Evolutionary conservation across 192 early-diverging fungal genomes (phyloP), one percentile per base, ranked within the genome.

Genomic region (Neocallimastix lanati): DNA sequence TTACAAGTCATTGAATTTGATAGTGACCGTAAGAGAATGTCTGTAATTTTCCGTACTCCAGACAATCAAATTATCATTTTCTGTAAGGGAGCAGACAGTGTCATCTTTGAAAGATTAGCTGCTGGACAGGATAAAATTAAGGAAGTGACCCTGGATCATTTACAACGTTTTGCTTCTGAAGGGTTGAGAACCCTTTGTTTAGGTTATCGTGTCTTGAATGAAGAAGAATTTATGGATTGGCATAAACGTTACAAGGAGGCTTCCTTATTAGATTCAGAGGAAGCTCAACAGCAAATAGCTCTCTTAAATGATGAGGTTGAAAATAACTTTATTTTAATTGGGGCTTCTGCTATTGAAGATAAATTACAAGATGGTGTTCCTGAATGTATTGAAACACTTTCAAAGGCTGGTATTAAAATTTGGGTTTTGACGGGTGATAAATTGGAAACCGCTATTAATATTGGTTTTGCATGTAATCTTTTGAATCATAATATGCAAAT

Each of bases 341-440:
- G 97, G 1, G 96, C 95, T 0, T 96, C 97, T 0, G 97, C 94
- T 1, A 99, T 99, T 77, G 97, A 99, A 83, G 97, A 99, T 83
- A 93, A 94, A 82, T 87, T 99, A 28, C 97, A 99, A 82, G 96
- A 98, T 77, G 94, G 93, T 16, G 97, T 98, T 2, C 97, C 97
- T 0, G 92, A 97, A 28, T 90, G 91, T 76, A 98, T 99, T 79
- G 93, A 88, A 13, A 84, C 91, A 2, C 87, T 99, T 28, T 86
- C 92, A 1, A 86, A 90, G 35, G 95, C 96, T 0, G 95, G 96
- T 4, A 95, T 98, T 82, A 95, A 96, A 83, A 91, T 99, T 77
- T 99, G 97, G 97, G 96, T 99, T 2, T 84, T 99, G 77, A 99
- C 97, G 0, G 97, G 97, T 40, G 97, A 99, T 85, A 98, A 98